Evolutionary conservation across 352 stramenopile genomes (phyloP).

Genomic region (Aphanomyces euteiches): DNA sequence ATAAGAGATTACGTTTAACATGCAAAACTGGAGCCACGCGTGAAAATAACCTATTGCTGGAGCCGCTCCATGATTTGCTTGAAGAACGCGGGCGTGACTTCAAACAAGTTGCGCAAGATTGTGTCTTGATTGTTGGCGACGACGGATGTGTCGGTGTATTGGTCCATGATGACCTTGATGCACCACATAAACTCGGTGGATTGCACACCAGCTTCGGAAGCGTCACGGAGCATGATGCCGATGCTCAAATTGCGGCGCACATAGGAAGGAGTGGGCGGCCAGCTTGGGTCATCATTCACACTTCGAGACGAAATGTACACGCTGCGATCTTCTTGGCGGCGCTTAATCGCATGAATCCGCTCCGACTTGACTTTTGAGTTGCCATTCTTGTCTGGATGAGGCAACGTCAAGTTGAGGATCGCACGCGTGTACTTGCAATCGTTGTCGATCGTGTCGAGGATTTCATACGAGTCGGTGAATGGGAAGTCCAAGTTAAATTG

Average conservation of each 20-base stretch:
- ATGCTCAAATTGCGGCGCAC: slow-evolving; percentile 75
- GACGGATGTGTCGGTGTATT: slow-evolving; percentile 65
- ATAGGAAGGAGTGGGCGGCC: slow-evolving; percentile 56
- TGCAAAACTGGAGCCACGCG: slow-evolving; percentile 4
- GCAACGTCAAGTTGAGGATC: slow-evolving; percentile 77
- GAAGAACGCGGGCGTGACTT: slow-evolving; percentile 79
- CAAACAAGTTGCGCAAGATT: slow-evolving; percentile 86
- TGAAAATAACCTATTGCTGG: slow-evolving; percentile 14
- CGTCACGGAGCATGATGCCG: slow-evolving; percentile 71
- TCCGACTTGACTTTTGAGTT: slow-evolving; percentile 82
- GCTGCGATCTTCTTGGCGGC: slow-evolving; percentile 68
- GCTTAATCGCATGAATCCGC: slow-evolving; percentile 69
- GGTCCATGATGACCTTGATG: slow-evolving; percentile 76
- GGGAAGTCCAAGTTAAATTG: slow-evolving; percentile 80
- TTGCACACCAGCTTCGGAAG: slow-evolving; percentile 61
- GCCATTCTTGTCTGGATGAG: slow-evolving; percentile 57
- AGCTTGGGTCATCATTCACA: slow-evolving; percentile 66
- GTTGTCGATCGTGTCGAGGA: slow-evolving; percentile 64
- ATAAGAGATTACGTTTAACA: neutral
- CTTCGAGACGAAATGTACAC: slow-evolving; percentile 62
- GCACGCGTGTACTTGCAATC: slow-evolving; percentile 81
- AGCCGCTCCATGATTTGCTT: slow-evolving; percentile 78
- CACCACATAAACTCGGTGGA: slow-evolving; percentile 78
- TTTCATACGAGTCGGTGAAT: slow-evolving; percentile 69
- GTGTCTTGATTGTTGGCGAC: slow-evolving; percentile 80